phyloP scores from a whole-genome alignment of 176 grass and related monocot genomes.

The Aegilops bicornis region DNA sequence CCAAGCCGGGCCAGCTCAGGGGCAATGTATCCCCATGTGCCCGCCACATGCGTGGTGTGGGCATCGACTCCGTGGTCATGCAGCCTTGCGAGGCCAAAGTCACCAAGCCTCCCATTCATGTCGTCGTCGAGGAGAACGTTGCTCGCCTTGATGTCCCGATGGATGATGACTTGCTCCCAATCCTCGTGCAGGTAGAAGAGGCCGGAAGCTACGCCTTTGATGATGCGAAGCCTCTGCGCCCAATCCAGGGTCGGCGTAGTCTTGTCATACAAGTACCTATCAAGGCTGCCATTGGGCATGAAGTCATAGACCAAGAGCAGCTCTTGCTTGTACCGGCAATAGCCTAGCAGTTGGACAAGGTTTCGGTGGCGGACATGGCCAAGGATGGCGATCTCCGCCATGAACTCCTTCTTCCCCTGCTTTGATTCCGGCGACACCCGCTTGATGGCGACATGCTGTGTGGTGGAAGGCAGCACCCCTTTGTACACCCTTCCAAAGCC shows the following conservation, averaged over 20 bases:
- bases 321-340: neutral
- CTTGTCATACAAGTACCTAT: neutral
- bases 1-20: neutral
- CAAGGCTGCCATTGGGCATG: neutral
- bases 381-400: neutral
- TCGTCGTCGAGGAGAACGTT: neutral
- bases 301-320: neutral
- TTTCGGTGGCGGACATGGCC: neutral
- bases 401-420: neutral
- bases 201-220: neutral
- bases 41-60: neutral
- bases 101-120: conserved; percentile 1
- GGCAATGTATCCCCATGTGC: neutral
- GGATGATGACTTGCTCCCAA: conserved; percentile 1
- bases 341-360: neutral
- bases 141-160: neutral
- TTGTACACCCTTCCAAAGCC: conserved; percentile 4
- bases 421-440: neutral
- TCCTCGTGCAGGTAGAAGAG: neutral
- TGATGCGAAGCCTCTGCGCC: neutral
- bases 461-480: neutral
- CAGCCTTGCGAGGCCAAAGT: conserved; percentile 4
- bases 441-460: neutral
- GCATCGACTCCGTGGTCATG: neutral
- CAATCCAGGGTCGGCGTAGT: neutral